These are phyloP conservation scores for Fusarium sp. DNA, from an alignment of 2,329 filamentous ascomycete genomes.

Conservation along the genomic window DNA sequence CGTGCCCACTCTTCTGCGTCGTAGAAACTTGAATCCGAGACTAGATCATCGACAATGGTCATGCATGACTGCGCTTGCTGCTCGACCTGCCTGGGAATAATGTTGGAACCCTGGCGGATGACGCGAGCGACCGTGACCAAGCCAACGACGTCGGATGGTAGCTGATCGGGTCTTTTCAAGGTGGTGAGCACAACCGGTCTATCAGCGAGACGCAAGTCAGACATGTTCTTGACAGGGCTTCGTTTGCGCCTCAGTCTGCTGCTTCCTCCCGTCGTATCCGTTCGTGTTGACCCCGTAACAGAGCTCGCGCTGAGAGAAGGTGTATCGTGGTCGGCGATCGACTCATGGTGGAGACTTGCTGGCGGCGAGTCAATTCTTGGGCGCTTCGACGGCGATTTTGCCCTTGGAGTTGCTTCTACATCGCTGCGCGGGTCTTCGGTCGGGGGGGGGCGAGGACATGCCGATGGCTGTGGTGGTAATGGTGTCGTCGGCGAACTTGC, in stretches of 20 bases:
- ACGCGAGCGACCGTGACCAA: not conserved
- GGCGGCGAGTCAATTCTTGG: not conserved
- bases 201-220: conserved; percentile 1
- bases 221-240: not conserved
- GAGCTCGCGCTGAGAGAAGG: not conserved
- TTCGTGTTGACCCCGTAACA: not conserved
- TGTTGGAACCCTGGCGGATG: not conserved
- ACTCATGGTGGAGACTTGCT: not conserved
- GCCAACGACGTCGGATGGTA: not conserved
- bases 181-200: not conserved
- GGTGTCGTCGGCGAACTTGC: not conserved
- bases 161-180: not conserved
- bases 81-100: not conserved
- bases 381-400: not conserved
- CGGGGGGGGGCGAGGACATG: not conserved
- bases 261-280: not conserved
- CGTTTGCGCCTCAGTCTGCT: not conserved
- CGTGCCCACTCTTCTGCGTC: not conserved
- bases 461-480: not conserved
- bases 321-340: not conserved
- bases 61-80: not conserved
- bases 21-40: not conserved
- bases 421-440: not conserved
- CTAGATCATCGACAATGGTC: not conserved
- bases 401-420: not conserved